phyloP scores from a whole-genome alignment of 73 alveolate genomes.

The Stentor roeselii region DNA sequence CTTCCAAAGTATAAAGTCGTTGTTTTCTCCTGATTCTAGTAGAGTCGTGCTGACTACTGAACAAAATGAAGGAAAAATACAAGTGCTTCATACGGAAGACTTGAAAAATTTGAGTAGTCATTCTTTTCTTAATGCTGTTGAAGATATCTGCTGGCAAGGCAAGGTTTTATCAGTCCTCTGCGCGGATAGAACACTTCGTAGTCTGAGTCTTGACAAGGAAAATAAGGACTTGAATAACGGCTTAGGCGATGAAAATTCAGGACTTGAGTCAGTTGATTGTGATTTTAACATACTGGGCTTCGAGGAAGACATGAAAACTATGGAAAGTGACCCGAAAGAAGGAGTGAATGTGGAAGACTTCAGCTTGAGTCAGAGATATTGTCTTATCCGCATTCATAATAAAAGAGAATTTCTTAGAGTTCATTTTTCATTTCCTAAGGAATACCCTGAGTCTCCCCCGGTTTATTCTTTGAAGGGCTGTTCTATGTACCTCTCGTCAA shows the following conservation, averaged over 20 bases:
- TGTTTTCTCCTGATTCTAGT: slow-evolving; percentile 4
- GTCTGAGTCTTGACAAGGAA: not conserved
- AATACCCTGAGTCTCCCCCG: slow-evolving; percentile 24
- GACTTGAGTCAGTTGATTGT: not conserved
- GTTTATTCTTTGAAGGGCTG: not conserved
- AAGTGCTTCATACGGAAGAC: not conserved
- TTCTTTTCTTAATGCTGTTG: not conserved
- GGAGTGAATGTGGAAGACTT: slow-evolving; percentile 3
- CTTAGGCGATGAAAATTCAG: not conserved
- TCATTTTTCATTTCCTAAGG: not conserved
- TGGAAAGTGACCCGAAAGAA: slow-evolving; percentile 1
- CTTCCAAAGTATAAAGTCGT: not conserved
- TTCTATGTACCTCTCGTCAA: not conserved
- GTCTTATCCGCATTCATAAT: slow-evolving; percentile 3
- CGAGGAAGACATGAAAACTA: not conserved
- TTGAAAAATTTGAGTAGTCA: not conserved
- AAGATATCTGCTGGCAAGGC: not conserved
- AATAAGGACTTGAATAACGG: not conserved
- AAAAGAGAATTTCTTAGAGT: not conserved
- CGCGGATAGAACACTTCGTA: not conserved
- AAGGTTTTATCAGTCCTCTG: not conserved
- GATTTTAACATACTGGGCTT: not conserved
- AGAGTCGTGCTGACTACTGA: not conserved
- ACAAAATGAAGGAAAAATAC: slow-evolving; percentile 6
- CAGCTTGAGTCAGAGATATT: slow-evolving; percentile 5